Conservation (phyloP, 495 filamentous ascomycete genomes). For the Bryoglossum gracile region DNA sequence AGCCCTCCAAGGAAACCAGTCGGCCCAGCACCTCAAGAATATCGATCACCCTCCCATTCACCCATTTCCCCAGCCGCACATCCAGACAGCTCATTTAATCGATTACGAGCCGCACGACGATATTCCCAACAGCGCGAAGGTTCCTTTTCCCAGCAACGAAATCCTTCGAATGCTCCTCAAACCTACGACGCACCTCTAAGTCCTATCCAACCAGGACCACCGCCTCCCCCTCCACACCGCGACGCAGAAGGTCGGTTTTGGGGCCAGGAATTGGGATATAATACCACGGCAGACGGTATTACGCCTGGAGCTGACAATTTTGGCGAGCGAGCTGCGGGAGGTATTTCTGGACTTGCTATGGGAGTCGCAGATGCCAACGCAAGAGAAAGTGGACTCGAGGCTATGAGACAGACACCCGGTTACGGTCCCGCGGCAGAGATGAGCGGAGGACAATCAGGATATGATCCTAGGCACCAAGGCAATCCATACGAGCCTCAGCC, state of each 20-base stretch:
- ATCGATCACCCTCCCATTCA: constrained; percentile 16
- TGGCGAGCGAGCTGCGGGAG: constrained; percentile 60
- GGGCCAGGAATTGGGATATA: constrained; percentile 16
- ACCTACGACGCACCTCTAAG: constrained; percentile 18
- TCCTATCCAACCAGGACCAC: constrained; percentile 15
- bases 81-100: constrained; percentile 37
- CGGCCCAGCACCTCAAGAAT: constrained; percentile 17
- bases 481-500: neutral
- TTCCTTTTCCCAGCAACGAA: constrained; percentile 4
- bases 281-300: constrained; percentile 36
- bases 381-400: constrained; percentile 65
- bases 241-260: constrained; percentile 22
- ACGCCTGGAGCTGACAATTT: constrained; percentile 75
- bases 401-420: constrained; percentile 40
- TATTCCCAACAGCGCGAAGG: constrained; percentile 25
- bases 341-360: constrained; percentile 68
- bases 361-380: constrained; percentile 67
- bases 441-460: too few relatives aligned
- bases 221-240: constrained; percentile 21
- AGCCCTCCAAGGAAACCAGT: constrained; percentile 5
- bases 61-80: constrained; percentile 30
- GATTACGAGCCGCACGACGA: constrained; percentile 32
- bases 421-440: constrained; percentile 13
- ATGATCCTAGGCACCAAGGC: constrained; percentile 3
- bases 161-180: constrained; percentile 10